Evolutionary conservation across 2,329 filamentous ascomycete species (phyloP), one percentile per base, ranked within the genome.

Genomic region (Aotearoamyces nothofagi): DNA sequence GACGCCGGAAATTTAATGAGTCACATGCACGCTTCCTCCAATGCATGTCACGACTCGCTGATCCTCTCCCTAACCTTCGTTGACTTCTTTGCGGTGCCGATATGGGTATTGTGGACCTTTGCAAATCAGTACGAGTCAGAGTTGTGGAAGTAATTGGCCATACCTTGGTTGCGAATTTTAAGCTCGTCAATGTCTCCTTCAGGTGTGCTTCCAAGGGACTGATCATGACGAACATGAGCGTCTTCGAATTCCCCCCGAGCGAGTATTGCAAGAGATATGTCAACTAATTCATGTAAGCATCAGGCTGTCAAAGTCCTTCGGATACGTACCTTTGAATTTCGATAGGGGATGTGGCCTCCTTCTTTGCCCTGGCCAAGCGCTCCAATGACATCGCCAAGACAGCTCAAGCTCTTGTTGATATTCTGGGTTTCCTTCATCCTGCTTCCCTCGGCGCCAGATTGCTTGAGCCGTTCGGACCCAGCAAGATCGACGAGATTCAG

Each of bases 151-250:
- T n/a, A n/a, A n/a, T n/a, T n/a, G n/a, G n/a, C n/a, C n/a, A 48
- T 54, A 84, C 84, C 67, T 93, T 96, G 17, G 82, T 92, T 10
- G 90, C 90, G 54, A 98, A 98, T 46, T 90, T 78, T 53, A 98
- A 63, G 62, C 84, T 94, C 24, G 86, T 93, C 50, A 94, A 61
- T 3, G 86, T 94, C 62, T 98, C 90, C 46, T 78, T 79, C 39
- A 94, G 61, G 57, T 96, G 90, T 5, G 75, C 79, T 57, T 92
- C 81, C 34, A 96, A 60, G 17, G 90, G 90, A 42, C 79, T 90
- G 32, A 93, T 80, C 86, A 96, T 96, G 51, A 96, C 83, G 52
- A 98, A 93, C 90, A 98, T 98, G 44, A 98, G 75, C 1, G 90
- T 98, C 58, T 94, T 92, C 42, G 79, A 90, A 53, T 93, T 94